Evolutionary conservation across 768 basidiomycete species (phyloP), one percentile per base, ranked within the genome.

Genomic region (Lentinula aciculospora): DNA sequence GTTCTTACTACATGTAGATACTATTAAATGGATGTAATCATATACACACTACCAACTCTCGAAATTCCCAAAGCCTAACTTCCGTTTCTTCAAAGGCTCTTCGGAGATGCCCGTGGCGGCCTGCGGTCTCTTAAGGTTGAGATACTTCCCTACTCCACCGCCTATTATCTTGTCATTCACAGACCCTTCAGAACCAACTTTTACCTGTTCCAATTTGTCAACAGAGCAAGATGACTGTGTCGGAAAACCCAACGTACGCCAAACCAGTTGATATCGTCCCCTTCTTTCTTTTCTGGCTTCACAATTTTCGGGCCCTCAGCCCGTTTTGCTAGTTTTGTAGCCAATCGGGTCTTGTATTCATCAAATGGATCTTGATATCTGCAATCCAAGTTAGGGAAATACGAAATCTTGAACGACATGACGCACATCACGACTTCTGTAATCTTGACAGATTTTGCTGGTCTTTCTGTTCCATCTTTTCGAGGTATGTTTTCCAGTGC

Each of bases 361-460:
- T 96, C 90, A 66, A 97, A 98, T 0, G 97, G 97, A 70, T 99
- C 95, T 74, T 94, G 89, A 65, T 92, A 88, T 54, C 92, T 94
- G 65, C 40, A 61, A 15, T 36, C 56, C 31, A 36, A 29, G 62
- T 59, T 13, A 58, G 42, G 58, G 57, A 25, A 13, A 32, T 48
- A 31, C 8, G 27, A 1, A n/a, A 39, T 21, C 29, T 31, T 36
- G 21, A 51, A 59, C 23, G 32, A 44, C 10, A 13, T 32, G 15
- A 76, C 88, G 39, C 63, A 94, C 94, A 98, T 93, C 25, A 91
- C 74, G 34, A 97, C 79, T 65, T 93, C 87, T 1, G 87, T 88
- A 58, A 98, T 96, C 58, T 81, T 82, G 55, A 98, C 85, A 10
- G 86, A 82, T 68, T 93, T 96, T 8, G 84, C 80, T 7, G 94